Percentiles rank a stretch among this genome's conserved stretches.
Evolutionary conservation across 1,139 yeast genomes (phyloP).

Genomic region (Blastobotrys aristatus): DNA sequence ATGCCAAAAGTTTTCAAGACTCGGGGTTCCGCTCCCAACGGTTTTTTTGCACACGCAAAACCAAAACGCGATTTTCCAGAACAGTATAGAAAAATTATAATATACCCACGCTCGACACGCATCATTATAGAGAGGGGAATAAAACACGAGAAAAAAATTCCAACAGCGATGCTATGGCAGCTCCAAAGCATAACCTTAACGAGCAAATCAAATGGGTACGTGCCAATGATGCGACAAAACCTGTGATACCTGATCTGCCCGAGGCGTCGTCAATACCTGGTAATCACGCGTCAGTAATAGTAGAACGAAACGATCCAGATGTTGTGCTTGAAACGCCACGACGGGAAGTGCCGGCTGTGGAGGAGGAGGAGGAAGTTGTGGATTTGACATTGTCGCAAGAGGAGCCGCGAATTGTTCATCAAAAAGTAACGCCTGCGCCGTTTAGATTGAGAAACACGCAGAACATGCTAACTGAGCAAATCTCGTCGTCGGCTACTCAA

Average conservation of each 20-base stretch:
- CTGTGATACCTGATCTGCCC: background rate
- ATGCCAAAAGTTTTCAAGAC: too few species aligned
- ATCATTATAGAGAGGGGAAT: background rate
- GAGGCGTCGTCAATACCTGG: background rate
- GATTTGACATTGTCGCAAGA: conserved; percentile 1
- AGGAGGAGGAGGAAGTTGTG: conserved; percentile 3
- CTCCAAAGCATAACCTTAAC: background rate
- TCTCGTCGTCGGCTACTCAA: conserved; percentile 7
- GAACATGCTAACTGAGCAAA: conserved; percentile 7
- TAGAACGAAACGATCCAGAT: background rate
- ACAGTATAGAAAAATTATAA: too few species aligned
- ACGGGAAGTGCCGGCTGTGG: too few species aligned
- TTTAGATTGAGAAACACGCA: background rate
- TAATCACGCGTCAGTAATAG: background rate
- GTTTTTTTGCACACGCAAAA: too few species aligned
- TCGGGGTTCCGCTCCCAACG: too few species aligned
- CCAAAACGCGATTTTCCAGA: too few species aligned
- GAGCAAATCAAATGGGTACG: conserved; percentile 2
- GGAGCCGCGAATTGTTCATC: background rate
- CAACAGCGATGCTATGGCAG: background rate
- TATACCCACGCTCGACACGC: too few species aligned
- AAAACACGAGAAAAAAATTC: too few species aligned
- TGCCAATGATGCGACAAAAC: background rate
- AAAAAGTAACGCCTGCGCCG: conserved; percentile 5
- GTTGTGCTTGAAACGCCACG: conserved; percentile 2